phyloP scores from a whole-genome alignment of 1,139 yeast species.

The Yamadazyma friedrichii region DNA sequence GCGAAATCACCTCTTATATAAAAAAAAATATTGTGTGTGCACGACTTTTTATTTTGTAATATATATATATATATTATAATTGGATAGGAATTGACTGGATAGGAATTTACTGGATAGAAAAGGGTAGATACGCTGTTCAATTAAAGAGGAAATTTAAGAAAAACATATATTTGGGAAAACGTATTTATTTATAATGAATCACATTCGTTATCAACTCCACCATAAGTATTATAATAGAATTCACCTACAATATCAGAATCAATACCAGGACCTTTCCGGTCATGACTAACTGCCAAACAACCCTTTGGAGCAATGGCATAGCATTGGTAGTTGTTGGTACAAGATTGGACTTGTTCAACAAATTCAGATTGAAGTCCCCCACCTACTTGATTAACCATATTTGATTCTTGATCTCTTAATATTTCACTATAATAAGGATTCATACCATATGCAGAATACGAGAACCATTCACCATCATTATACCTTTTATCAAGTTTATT shows the following conservation, averaged over 20 bases:
- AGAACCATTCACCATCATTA: not conserved
- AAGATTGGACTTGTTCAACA: not conserved
- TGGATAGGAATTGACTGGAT: not conserved
- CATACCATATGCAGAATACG: not conserved
- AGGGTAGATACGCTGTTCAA: not conserved
- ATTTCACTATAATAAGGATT: not conserved
- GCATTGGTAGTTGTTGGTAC: not conserved
- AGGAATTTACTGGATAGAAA: not conserved
- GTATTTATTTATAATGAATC: not conserved
- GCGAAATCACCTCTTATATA: not conserved
- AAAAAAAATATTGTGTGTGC: not conserved
- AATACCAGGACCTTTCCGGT: not conserved
- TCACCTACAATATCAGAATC: not conserved
- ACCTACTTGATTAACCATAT: not conserved
- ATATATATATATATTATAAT: too few species aligned
- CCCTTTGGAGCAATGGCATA: not conserved
- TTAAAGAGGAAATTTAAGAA: not conserved
- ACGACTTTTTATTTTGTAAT: not conserved
- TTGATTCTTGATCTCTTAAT: not conserved
- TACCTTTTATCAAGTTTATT: not conserved
- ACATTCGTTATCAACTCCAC: conserved; percentile 1
- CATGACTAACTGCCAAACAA: not conserved
- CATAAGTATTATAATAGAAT: conserved; percentile 2
- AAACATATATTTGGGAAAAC: not conserved
- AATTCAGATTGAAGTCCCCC: not conserved